Conservation (phyloP, 371 early-diverging fungal species). For the Mortierella sp. region DNA sequence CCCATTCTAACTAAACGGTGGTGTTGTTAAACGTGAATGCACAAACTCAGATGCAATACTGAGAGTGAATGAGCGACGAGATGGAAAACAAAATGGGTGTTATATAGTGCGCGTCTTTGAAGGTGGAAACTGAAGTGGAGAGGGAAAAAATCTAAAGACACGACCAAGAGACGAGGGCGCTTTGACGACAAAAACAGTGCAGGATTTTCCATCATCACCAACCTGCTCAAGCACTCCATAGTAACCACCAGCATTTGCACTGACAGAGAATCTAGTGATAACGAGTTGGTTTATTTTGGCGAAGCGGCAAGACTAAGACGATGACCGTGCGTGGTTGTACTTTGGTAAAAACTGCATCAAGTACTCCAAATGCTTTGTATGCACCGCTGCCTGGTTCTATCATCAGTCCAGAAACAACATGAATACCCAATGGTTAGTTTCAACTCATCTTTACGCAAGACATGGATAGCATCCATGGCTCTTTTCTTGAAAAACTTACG, state of each 20-base stretch:
- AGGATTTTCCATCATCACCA: too few relatives aligned
- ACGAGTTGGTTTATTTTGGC: neutral
- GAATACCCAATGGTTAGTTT: neutral
- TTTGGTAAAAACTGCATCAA: constrained; percentile 71
- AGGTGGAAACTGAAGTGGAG: neutral
- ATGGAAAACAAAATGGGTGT: too few relatives aligned
- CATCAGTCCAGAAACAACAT: constrained; percentile 5
- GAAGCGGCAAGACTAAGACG: constrained; percentile 2
- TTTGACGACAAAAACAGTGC: neutral
- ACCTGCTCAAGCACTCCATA: too few relatives aligned
- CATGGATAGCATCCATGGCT: constrained; percentile 4
- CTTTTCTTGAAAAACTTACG: constrained; percentile 22
- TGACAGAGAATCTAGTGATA: too few relatives aligned
- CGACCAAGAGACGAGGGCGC: neutral
- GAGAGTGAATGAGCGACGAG: too few relatives aligned
- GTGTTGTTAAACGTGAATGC: too few relatives aligned
- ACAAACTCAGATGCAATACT: too few relatives aligned
- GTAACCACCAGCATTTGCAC: too few relatives aligned
- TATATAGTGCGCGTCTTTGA: too few relatives aligned
- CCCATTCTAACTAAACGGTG: too few relatives aligned
- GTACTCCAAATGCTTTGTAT: constrained; percentile 83
- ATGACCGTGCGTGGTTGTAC: constrained; percentile 70
- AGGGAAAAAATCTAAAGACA: neutral
- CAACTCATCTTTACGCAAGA: constrained; percentile 39
- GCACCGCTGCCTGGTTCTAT: constrained; percentile 71